These are phyloP conservation scores for Helminthosporium solani DNA, from an alignment of 2,329 filamentous ascomycete species.

Conservation along the genomic window DNA sequence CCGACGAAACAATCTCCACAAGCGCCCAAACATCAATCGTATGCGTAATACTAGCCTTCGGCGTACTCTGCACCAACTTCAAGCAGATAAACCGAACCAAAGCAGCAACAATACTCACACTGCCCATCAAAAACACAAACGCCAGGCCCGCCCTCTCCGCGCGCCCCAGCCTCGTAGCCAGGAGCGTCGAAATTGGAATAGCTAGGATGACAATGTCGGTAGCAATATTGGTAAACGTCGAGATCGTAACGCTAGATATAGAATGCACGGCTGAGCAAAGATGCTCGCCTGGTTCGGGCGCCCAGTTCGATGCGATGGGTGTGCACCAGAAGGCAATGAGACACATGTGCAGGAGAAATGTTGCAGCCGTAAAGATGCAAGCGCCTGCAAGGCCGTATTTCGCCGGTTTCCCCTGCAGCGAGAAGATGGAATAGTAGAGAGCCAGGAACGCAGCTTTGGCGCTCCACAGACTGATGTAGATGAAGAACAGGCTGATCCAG, in stretches of 20 bases:
- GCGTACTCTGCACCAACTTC: constrained; percentile 24
- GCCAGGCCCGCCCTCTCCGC: constrained; percentile 23
- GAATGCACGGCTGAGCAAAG: constrained; percentile 29
- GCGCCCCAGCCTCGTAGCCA: constrained; percentile 16
- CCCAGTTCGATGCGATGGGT: constrained; percentile 25
- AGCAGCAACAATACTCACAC: constrained; percentile 27
- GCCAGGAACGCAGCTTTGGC: constrained; percentile 33
- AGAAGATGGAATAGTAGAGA: constrained; percentile 34
- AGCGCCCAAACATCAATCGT: constrained; percentile 38
- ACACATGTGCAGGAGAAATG: constrained; percentile 32
- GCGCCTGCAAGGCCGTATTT: constrained; percentile 18
- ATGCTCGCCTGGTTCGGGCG: constrained; percentile 15
- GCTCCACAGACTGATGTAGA: constrained; percentile 33
- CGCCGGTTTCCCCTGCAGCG: constrained; percentile 19
- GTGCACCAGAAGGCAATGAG: constrained; percentile 34
- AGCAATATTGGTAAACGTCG: constrained; percentile 29
- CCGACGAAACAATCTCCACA: constrained; percentile 30
- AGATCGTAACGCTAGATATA: constrained; percentile 27
- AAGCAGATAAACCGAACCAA: constrained; percentile 30
- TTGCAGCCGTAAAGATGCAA: constrained; percentile 24
- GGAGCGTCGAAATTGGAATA: constrained; percentile 28
- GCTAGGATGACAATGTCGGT: constrained; percentile 31
- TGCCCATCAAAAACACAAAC: constrained; percentile 33
- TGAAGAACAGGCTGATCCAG: constrained; percentile 35
- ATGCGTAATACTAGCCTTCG: constrained; percentile 31